These are phyloP conservation scores for Echinochloa phyllopogon DNA, from an alignment of 176 grass and related monocot species.

Conservation along the genomic window DNA sequence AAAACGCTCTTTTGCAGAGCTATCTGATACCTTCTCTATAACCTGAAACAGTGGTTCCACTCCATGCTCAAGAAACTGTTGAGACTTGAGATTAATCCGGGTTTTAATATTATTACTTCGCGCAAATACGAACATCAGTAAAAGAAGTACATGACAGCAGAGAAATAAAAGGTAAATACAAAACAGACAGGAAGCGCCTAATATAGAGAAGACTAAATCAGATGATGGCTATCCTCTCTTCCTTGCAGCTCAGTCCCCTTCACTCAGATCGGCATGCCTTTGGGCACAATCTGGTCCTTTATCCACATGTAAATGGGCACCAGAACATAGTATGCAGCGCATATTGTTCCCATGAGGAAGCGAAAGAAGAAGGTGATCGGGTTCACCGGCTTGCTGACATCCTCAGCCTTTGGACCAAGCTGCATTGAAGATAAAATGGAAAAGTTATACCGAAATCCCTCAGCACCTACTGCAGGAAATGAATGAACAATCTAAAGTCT, in stretches of 20 bases:
- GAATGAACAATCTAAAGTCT: background rate
- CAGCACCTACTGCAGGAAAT: background rate
- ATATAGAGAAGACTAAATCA: conserved; percentile 55
- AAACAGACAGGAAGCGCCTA: conserved; percentile 44
- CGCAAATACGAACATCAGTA: conserved; percentile 29
- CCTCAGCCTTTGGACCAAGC: conserved; percentile 89
- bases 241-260: conserved; percentile 29
- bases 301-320: conserved; percentile 99
- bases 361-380: conserved; percentile 71
- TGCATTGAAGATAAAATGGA: conserved; percentile 33
- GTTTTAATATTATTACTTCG: conserved; percentile 44
- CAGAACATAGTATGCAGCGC: conserved; percentile 81
- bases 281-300: conserved; percentile 92
- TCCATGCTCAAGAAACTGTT: background rate
- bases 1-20: conserved; percentile 10
- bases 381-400: conserved; percentile 78
- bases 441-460: background rate
- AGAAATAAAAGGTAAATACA: conserved; percentile 39
- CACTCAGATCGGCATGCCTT: conserved; percentile 82
- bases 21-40: background rate
- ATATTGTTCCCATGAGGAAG: conserved; percentile 74
- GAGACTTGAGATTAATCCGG: background rate
- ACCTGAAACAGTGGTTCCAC: background rate
- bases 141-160: conserved; percentile 35
- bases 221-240: conserved; percentile 36